These are phyloP conservation scores for Oemleria cerasiformis DNA, from an alignment of 306 rosid genomes.

Conservation along the genomic window DNA sequence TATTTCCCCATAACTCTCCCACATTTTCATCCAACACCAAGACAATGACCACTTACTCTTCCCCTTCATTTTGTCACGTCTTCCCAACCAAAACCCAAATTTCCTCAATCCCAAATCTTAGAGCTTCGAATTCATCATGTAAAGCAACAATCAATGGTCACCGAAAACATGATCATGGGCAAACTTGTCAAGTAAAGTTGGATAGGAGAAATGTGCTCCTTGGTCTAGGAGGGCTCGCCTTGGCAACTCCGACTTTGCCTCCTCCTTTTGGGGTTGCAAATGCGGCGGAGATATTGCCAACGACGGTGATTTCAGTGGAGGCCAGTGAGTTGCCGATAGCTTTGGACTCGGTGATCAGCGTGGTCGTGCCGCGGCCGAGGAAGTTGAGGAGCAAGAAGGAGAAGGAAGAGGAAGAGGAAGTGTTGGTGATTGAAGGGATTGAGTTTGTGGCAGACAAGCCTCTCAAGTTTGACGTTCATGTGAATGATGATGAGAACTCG, in stretches of 20 bases:
- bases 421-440: conserved; percentile 43
- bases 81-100: neutral
- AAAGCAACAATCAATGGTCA: conserved; percentile 5
- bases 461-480: conserved; percentile 56
- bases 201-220: conserved; percentile 43
- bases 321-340: neutral
- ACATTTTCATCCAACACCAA: neutral
- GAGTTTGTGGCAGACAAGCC: conserved; percentile 10
- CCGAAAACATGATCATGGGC: neutral
- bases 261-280: neutral
- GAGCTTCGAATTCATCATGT: neutral
- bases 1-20: neutral
- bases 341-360: conserved; percentile 7
- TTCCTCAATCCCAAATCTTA: neutral
- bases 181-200: neutral
- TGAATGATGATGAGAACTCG: conserved; percentile 48
- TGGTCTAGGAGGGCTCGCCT: conserved; percentile 52
- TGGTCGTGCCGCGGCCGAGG: conserved; percentile 21
- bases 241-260: conserved; percentile 24
- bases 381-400: conserved; percentile 48
- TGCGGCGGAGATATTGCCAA: neutral
- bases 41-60: neutral
- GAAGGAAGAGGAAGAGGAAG: conserved; percentile 53
- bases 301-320: neutral
- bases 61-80: neutral